phyloP scores from a whole-genome alignment of 2,329 filamentous ascomycete species.

The Dactylonectria estremocensis region DNA sequence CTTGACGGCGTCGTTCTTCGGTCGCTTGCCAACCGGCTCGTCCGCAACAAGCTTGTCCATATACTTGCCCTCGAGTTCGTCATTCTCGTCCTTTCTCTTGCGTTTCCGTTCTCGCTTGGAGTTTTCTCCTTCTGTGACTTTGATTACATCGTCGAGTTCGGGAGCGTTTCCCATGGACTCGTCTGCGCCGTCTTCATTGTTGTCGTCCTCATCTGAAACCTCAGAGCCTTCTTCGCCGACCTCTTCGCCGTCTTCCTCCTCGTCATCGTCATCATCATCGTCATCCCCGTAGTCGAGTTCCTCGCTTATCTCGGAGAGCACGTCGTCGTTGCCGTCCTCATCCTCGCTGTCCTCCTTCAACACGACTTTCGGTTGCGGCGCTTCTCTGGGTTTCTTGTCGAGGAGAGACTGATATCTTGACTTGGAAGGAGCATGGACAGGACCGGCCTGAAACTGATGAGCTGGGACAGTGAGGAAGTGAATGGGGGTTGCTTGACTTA shows the following conservation, averaged over 20 bases:
- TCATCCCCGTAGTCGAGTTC: slow-evolving; percentile 54
- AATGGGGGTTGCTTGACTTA: slow-evolving; percentile 61
- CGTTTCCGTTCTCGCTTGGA: slow-evolving; percentile 70
- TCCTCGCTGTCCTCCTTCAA: slow-evolving; percentile 52
- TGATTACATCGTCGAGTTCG: slow-evolving; percentile 56
- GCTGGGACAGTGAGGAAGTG: slow-evolving; percentile 23
- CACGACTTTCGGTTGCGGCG: slow-evolving; percentile 44
- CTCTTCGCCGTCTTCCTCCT: slow-evolving; percentile 42
- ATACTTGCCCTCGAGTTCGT: slow-evolving; percentile 80
- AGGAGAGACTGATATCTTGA: slow-evolving; percentile 61
- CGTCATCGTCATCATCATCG: slow-evolving; percentile 46
- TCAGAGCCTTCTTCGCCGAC: slow-evolving; percentile 31
- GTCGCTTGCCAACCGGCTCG: slow-evolving; percentile 69
- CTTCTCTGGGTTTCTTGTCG: slow-evolving; percentile 52
- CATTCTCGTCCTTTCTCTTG: slow-evolving; percentile 77
- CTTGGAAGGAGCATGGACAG: slow-evolving; percentile 63
- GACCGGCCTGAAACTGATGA: slow-evolving; percentile 62
- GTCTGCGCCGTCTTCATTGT: slow-evolving; percentile 56
- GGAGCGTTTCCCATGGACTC: slow-evolving; percentile 54
- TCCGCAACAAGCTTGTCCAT: slow-evolving; percentile 75
- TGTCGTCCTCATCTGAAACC: slow-evolving; percentile 47
- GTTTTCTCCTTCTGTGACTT: slow-evolving; percentile 53
- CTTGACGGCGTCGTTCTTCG: slow-evolving; percentile 57
- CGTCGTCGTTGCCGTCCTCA: slow-evolving; percentile 53
- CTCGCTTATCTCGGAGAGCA: slow-evolving; percentile 52